Evolutionary conservation across 2,329 filamentous ascomycete genomes (phyloP), one percentile per base, ranked within the genome.

Genomic region (Talaromyces sp.): DNA sequence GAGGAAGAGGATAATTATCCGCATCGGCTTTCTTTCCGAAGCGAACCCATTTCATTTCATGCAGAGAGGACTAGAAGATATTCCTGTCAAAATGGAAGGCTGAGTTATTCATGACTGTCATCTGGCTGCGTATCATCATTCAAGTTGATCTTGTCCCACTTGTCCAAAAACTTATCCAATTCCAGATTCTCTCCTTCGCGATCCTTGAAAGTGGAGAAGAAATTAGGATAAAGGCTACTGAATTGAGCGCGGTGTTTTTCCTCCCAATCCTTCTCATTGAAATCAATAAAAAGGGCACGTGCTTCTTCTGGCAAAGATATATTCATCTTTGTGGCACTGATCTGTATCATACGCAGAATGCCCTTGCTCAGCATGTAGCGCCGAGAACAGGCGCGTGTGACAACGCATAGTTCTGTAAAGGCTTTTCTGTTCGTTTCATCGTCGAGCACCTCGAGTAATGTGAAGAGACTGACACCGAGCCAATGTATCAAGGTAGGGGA

Each of bases 21-120:
- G 41, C 24, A 31, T 52, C 63, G 63, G 63, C 45, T 60, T 64
- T 60, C 45, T 43, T 52, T 60, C 62, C 62, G 62, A 59, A 13
- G 13, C 13, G 39, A 45, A 43, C 16, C 14, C 22, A 33, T 31
- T 7, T 45, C 31, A 8, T 37, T 35, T 54, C 22, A 31, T 22
- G 13, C 27, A 7, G 27, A 47, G 11, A 47, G 11, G 10, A 50
- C 16, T 31, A 31, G 2, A 8, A 27, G 6, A 31, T 5, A 8
- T 27, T 50, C 33, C 27, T 52, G n/a, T 33, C 24, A 16, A 31
- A 31, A 31, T 31, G 4, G 13, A 9, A 9, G 14, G 3, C n/a
- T 16, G 33, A n/a, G 37, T 19, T 11, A 52, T 33, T n/a, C 14
- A 3, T 56, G 33, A 39, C 52, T 56, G 33, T 16, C 33, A 13